Conservation (phyloP, 139 green algal genomes). For the Coelastrella sp. region DNA sequence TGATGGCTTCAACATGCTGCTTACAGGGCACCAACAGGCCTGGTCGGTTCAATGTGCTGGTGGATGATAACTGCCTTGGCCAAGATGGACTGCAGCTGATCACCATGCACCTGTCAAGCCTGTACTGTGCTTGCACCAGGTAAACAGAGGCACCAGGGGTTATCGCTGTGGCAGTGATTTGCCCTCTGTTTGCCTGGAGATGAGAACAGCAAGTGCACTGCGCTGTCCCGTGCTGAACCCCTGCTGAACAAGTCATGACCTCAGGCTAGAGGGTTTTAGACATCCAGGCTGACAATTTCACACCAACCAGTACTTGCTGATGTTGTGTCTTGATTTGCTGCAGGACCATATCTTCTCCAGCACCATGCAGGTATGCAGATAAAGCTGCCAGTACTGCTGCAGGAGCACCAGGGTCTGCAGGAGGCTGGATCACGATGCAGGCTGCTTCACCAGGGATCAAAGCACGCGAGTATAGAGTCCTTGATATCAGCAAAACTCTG, state of each 20-base stretch:
- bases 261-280: too few relatives aligned
- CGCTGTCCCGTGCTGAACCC: too few relatives aligned
- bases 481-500: not conserved
- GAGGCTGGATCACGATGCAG: not conserved
- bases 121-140: conserved; percentile 40
- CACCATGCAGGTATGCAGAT: conserved; percentile 28
- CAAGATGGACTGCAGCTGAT: conserved; percentile 33
- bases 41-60: conserved; percentile 35
- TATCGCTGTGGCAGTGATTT: too few relatives aligned
- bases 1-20: too few relatives aligned
- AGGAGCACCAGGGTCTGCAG: not conserved
- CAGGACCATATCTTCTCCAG: conserved; percentile 38
- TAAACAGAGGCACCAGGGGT: not conserved
- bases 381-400: not conserved
- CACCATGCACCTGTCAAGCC: conserved; percentile 15
- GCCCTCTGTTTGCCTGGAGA: too few relatives aligned
- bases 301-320: too few relatives aligned
- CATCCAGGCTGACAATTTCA: too few relatives aligned
- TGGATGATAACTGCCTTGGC: conserved; percentile 17
- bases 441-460: conserved; percentile 2
- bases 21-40: conserved; percentile 46
- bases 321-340: not conserved
- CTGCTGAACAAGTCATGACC: too few relatives aligned
- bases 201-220: too few relatives aligned
- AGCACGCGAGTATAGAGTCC: not conserved